Evolutionary conservation across 768 basidiomycete genomes (phyloP).

Genomic region (Russula abietina): DNA sequence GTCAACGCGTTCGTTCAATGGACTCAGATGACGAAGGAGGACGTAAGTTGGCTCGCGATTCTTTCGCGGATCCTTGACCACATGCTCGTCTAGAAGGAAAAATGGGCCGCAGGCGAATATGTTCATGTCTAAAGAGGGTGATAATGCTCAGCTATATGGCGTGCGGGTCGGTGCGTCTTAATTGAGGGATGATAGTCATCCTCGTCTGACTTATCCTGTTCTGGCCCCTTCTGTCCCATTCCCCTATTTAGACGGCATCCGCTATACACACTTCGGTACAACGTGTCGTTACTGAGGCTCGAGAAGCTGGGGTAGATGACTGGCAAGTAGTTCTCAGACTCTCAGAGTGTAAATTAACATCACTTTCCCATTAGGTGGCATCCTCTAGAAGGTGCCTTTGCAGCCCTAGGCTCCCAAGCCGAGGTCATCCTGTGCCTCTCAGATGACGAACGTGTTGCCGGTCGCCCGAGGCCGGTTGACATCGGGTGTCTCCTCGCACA

Average conservation of each 20-base stretch:
- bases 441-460: too few relatives aligned
- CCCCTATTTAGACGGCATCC: constrained; percentile 43
- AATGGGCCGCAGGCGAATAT: constrained; percentile 86
- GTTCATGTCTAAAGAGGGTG: constrained; percentile 93
- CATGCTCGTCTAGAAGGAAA: constrained; percentile 60
- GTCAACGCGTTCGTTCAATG: constrained; percentile 56
- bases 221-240: constrained; percentile 55
- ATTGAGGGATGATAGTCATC: not conserved
- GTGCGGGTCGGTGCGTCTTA: constrained; percentile 58
- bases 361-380: constrained; percentile 66
- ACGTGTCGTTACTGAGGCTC: constrained; percentile 46
- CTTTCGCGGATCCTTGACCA: constrained; percentile 7
- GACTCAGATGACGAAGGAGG: constrained; percentile 84
- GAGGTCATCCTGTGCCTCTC: too few relatives aligned
- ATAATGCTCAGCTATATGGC: constrained; percentile 77
- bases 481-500: too few relatives aligned
- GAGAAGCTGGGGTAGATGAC: constrained; percentile 48
- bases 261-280: constrained; percentile 51
- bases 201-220: not conserved
- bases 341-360: not conserved
- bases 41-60: constrained; percentile 46
- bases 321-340: constrained; percentile 46
- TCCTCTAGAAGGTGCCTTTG: constrained; percentile 78
- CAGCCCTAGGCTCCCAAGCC: constrained; percentile 78
- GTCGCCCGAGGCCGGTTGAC: too few relatives aligned